Evolutionary conservation across 1,284 basidiomycete species (phyloP), one percentile per base, ranked within the genome.

Genomic region (Moniliella sp.): DNA sequence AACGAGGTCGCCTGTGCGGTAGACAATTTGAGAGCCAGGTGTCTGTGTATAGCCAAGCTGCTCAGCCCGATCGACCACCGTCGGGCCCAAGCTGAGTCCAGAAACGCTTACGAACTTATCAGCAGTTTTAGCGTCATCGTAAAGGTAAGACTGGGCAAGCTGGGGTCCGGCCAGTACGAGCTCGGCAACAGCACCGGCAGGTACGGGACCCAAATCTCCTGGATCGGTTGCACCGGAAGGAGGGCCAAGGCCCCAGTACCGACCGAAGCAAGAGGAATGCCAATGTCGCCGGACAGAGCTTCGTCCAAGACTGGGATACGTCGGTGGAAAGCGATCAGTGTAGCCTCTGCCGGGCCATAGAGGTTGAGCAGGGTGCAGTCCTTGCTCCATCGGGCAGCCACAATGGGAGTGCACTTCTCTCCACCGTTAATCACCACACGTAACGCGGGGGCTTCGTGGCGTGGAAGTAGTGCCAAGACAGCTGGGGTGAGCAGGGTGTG

Each of bases 271-370:
- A 62, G 45, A 5, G 61, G 48, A 2, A 49, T 41, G 31, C 61
- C 61, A 28, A 62, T 61, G 37, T 62, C 61, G 29, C 57, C 59
- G 11, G 61, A 54, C 42, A 61, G 62, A 36, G 55, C 43, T 5
- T 33, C 31, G 32, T 62, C 61, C 17, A 45, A 36, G 10, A 40
- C 39, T 2, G 53, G 49, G 2, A 57, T 43, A 14, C 43, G 37
- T 25, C 56, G 46, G 35, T 53, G 44, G 42, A 56, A 59, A 11
- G 57, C 44, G 16, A 58, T 57, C 12, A 60, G 37, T 1, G 57
- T 60, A 1, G 53, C 53, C 19, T 60, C 57, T 0, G 57, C 57
- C 4, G 57, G 57, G 1, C 57, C 57, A 32, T 60, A 60, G 19
- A 58, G 44, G 33, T 60, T 60, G 15, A 60, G 42, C 4, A 58